Evolutionary conservation across 164 flowering plant genomes (phyloP).

Genomic region (Vitis riparia): DNA sequence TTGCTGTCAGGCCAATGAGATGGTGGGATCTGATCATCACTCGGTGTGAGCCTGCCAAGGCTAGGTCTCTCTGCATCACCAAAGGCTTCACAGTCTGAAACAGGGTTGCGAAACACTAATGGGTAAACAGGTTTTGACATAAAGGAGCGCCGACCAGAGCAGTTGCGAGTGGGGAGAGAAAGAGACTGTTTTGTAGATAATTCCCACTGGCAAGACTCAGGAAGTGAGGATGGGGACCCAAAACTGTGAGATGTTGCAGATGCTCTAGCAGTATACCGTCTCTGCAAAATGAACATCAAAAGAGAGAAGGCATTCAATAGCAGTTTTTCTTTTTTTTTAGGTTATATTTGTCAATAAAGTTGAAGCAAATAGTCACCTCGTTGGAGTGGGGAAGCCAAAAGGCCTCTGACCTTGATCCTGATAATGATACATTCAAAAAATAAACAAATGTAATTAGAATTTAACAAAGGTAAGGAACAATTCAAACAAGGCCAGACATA

Average conservation of each 20-base stretch:
- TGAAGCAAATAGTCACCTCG: constrained; percentile 27
- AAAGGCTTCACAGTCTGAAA: constrained; percentile 35
- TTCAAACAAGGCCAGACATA: too few relatives aligned
- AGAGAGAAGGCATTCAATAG: not conserved
- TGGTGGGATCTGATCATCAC: constrained; percentile 27
- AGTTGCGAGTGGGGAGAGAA: constrained; percentile 21
- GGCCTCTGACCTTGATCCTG: constrained; percentile 36
- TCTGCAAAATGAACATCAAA: constrained; percentile 22
- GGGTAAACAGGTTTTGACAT: constrained; percentile 53
- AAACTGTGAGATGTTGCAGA: constrained; percentile 32
- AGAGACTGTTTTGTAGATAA: constrained; percentile 29
- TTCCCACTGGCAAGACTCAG: constrained; percentile 41
- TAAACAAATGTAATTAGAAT: not conserved
- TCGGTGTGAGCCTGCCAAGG: constrained; percentile 29
- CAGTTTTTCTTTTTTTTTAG: too few relatives aligned
- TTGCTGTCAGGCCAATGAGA: constrained; percentile 28
- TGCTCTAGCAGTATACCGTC: constrained; percentile 20
- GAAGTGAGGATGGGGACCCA: constrained; percentile 40
- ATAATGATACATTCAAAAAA: not conserved
- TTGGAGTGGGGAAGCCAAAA: constrained; percentile 24
- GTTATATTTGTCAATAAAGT: not conserved
- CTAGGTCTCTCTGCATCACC: constrained; percentile 24
- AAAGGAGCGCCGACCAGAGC: constrained; percentile 37
- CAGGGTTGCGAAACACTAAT: constrained; percentile 39
- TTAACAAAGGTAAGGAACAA: too few relatives aligned